Conservation (phyloP, 768 basidiomycete genomes). For the Aureoboletus auriporus region DNA sequence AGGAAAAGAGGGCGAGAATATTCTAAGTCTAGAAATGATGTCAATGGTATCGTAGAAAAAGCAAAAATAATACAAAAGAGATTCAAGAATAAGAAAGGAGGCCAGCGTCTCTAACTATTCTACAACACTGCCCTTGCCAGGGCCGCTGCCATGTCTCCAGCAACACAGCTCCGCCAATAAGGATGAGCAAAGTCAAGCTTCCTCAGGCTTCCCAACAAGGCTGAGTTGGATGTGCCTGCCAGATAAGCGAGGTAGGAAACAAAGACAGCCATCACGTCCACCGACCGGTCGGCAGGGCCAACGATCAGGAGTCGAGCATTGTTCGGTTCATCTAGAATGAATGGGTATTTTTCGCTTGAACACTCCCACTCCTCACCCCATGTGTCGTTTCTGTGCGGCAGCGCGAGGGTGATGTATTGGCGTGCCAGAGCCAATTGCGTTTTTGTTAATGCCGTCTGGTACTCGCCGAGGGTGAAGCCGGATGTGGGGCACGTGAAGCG, state of each 20-base stretch:
- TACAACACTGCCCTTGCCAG: too few relatives aligned
- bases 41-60: too few relatives aligned
- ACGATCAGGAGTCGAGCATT: conserved; percentile 23
- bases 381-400: not conserved
- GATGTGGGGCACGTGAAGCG: conserved; percentile 2
- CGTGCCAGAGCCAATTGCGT: not conserved
- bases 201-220: not conserved
- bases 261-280: conserved; percentile 31
- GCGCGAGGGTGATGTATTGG: not conserved
- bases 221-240: not conserved
- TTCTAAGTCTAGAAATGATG: too few relatives aligned
- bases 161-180: not conserved
- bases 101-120: too few relatives aligned
- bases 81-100: too few relatives aligned
- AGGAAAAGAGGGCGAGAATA: too few relatives aligned
- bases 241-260: conserved; percentile 27
- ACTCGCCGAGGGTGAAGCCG: not conserved
- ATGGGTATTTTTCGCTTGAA: not conserved
- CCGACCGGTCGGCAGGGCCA: conserved; percentile 24
- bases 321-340: not conserved
- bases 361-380: not conserved
- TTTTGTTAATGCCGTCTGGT: not conserved
- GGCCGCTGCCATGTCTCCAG: not conserved
- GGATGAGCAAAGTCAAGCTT: not conserved
- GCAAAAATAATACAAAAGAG: too few relatives aligned